Percentiles rank a stretch among this genome's conserved stretches.
These are phyloP conservation scores for Coccomyxa subellipsoidea DNA, from an alignment of 163 green algal species.

Conservation along the genomic window DNA sequence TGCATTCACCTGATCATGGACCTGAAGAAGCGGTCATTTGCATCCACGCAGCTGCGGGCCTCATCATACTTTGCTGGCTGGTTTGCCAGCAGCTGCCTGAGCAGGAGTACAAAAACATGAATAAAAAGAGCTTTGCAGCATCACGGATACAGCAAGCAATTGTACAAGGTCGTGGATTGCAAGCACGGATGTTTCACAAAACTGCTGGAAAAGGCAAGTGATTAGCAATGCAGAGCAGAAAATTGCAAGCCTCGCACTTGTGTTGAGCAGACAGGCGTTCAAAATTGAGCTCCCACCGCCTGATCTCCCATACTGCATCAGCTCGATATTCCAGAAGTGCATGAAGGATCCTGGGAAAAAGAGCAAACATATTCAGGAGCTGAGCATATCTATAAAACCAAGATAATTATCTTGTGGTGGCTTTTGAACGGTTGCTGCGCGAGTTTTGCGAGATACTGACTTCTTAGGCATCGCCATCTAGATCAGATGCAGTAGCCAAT, in stretches of 20 bases:
- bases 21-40: constrained; percentile 67
- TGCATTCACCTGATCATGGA: constrained; percentile 34
- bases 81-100: constrained; percentile 22
- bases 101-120: not conserved
- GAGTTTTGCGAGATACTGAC: no score
- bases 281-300: constrained; percentile 69
- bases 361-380: no score
- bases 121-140: not conserved
- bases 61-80: constrained; percentile 40
- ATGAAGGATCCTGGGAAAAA: constrained; percentile 69
- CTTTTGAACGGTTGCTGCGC: no score
- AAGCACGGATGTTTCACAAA: not conserved
- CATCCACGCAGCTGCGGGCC: constrained; percentile 38
- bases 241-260: no score
- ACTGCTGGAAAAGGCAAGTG: not conserved
- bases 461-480: no score
- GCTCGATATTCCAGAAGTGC: constrained; percentile 56
- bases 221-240: no score
- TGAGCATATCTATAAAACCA: no score
- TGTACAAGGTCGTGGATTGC: not conserved
- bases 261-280: constrained; percentile 41
- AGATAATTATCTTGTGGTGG: no score
- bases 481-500: no score
- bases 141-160: not conserved
- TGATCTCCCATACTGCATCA: constrained; percentile 55